Evolutionary conservation across 2,329 filamentous ascomycete species (phyloP), one percentile per base, ranked within the genome.

Genomic region (Arachnopeziza araneosa): DNA sequence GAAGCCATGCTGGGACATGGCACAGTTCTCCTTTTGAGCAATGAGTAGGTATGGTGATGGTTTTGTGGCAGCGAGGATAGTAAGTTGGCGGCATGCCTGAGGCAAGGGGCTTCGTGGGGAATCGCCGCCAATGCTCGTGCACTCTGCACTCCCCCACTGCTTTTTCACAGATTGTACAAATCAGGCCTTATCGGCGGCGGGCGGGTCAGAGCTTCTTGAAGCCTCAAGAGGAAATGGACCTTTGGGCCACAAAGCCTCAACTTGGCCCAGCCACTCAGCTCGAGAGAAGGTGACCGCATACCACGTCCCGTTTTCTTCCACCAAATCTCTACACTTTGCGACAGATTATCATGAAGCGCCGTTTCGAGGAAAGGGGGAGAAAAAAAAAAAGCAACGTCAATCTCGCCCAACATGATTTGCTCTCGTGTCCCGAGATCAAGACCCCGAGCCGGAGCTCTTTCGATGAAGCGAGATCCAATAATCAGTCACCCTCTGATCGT

Each of bases 1-100:
- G 95, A 91, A 70, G 75, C 77, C 64, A 69, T 69, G 36, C 36
- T 44, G 36, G 36, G 3, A 14, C 36, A 44, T 44, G 36, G 5
- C 17, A 44, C 36, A 44, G 3, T 14, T 19, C 17, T 44, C 36
- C 36, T 44, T 44, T 7, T 17, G 17, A 7, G 12, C 12, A 19
- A 17, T 4, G 17, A 44, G 17, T 44, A 44, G 36, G 4, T 44
- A 44, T 44, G 36, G 36, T 44, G 36, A 44, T 44, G 36, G 6
- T 17, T 14, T 14, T 44, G 36, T 44, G 26, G 17, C 36, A 44
- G 36, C 36, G 12, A 14, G 6, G 36, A 44, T 44, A n/a, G n/a
- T n/a, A 44, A 44, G 36, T 44, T 14, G 10, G 4, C 12, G 17
- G 6, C 2, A 44, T 44, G 36, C 36, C 36, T 44, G 36, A 44